Conservation (phyloP, 139 green algal species). For the Closterium sp. region DNA sequence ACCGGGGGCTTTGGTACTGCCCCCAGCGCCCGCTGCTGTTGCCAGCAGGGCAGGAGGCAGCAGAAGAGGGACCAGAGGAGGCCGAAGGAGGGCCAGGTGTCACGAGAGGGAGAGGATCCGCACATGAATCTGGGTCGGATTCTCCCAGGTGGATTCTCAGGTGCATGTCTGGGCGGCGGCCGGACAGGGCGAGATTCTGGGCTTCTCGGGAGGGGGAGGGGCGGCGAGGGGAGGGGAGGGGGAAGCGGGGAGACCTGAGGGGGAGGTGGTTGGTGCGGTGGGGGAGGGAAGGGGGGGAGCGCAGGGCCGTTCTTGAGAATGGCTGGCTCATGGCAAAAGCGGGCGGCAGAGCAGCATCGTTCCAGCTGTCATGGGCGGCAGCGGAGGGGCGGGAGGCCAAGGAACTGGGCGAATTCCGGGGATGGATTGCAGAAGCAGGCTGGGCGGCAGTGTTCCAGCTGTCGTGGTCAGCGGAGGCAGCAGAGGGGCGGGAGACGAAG, state of each 20-base stretch:
- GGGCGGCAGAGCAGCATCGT: no score
- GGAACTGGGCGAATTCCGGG: no score
- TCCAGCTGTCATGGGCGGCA: no score
- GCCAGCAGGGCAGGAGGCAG: no score
- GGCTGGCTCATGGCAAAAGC: no score
- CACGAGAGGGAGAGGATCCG: not conserved
- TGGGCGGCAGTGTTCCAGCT: no score
- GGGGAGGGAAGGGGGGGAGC: not conserved
- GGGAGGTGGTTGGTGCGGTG: not conserved
- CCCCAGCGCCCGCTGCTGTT: not conserved
- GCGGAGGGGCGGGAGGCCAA: no score
- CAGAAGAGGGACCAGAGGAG: not conserved
- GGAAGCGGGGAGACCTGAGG: not conserved
- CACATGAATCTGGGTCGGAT: not conserved
- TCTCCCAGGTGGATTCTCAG: not conserved
- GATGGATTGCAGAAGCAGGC: not conserved
- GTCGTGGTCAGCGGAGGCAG: no score
- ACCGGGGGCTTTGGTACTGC: not conserved
- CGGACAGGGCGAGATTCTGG: not conserved
- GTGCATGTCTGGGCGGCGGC: not conserved
- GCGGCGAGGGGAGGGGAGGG: not conserved
- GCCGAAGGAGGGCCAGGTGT: not conserved
- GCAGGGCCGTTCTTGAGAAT: not conserved
- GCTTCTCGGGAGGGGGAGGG: not conserved
- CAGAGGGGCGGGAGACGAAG: no score